Evolutionary conservation across 768 basidiomycete genomes (phyloP).

Genomic region (Xerocomus brunneocitrinus): DNA sequence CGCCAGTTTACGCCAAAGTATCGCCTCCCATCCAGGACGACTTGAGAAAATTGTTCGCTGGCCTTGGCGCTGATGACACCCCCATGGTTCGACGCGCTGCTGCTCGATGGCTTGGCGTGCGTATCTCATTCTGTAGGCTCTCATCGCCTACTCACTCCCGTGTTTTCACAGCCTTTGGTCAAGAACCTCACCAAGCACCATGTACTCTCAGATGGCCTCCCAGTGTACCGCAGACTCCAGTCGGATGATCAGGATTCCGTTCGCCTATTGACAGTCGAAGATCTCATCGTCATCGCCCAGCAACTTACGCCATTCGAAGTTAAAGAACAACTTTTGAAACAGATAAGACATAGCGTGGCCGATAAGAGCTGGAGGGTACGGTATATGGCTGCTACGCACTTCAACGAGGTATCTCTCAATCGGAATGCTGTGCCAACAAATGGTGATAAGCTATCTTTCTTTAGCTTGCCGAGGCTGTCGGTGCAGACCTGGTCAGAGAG

Average conservation of each 20-base stretch:
- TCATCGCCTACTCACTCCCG: constrained; percentile 10
- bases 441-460: not conserved
- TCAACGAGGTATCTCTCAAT: constrained; percentile 69
- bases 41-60: constrained; percentile 76
- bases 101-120: constrained; percentile 92
- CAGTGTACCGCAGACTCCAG: constrained; percentile 90
- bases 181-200: constrained; percentile 76
- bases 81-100: constrained; percentile 98
- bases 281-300: constrained; percentile 88
- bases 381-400: constrained; percentile 97
- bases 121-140: constrained; percentile 29
- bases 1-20: constrained; percentile 83
- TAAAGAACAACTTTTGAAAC: constrained; percentile 82
- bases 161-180: constrained; percentile 57
- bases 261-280: constrained; percentile 89
- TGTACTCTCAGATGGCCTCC: constrained; percentile 81
- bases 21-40: constrained; percentile 76
- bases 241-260: constrained; percentile 98
- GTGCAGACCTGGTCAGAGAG: constrained; percentile 84
- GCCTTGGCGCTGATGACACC: constrained; percentile 88
- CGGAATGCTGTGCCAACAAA: not conserved
- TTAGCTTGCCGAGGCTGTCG: constrained; percentile 88
- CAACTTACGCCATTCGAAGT: constrained; percentile 84
- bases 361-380: constrained; percentile 99
- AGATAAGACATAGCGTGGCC: constrained; percentile 80